Conservation (phyloP, 2,329 filamentous ascomycete genomes). For the Botryosphaeria dothidea region DNA sequence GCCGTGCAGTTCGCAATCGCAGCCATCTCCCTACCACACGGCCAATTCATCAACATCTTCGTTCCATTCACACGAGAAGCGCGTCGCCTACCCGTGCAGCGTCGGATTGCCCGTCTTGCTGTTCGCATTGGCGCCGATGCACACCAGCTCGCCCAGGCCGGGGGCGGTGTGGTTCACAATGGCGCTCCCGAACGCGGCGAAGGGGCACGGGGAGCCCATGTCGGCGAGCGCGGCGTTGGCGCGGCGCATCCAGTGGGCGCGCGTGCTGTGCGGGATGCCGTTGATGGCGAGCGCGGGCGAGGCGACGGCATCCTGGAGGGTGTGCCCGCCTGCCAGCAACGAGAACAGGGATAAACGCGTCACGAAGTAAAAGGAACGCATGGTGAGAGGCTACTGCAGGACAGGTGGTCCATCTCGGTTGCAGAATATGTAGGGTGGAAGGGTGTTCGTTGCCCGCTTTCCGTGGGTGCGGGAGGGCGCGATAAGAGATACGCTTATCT, state of each 20-base stretch:
- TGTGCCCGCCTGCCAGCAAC: neutral
- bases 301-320: neutral
- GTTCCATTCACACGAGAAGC: neutral
- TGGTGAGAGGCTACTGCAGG: too few relatives aligned
- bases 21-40: conserved; percentile 51
- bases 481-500: neutral
- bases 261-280: conserved; percentile 40
- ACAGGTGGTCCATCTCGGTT: too few relatives aligned
- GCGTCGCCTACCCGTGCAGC: conserved; percentile 47
- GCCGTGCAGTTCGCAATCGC: conserved; percentile 56
- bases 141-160: conserved; percentile 47
- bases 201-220: conserved; percentile 51
- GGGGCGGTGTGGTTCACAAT: conserved; percentile 56
- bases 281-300: conserved; percentile 24
- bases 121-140: conserved; percentile 53
- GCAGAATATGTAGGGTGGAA: too few relatives aligned
- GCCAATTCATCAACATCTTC: neutral
- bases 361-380: too few relatives aligned
- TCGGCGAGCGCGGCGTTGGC: conserved; percentile 50
- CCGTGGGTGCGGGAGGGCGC: neutral
- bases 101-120: conserved; percentile 51
- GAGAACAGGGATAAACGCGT: neutral
- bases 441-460: neutral
- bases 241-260: conserved; percentile 55
- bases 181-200: conserved; percentile 54